Percentiles rank a stretch among this genome's conserved stretches.
phyloP scores from a whole-genome alignment of 345 rosid species.

The Syzygium aqueum region DNA sequence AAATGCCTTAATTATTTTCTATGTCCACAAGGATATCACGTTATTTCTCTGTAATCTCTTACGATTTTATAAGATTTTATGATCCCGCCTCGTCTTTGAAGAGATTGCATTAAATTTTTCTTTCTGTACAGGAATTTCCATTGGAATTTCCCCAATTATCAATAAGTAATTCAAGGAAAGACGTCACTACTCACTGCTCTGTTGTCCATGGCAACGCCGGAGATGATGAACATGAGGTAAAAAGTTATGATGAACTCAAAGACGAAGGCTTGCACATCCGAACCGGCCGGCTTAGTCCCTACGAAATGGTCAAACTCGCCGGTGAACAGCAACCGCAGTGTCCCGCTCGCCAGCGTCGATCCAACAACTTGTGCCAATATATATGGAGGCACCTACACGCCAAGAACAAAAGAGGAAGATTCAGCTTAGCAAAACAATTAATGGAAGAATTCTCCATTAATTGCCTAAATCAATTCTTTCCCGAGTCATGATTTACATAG shows the following conservation, averaged over 20 bases:
- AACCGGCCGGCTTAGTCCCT: conserved; percentile 66
- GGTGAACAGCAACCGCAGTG: conserved; percentile 47
- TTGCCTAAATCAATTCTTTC: not conserved
- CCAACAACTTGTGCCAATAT: conserved; percentile 59
- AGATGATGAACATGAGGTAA: conserved; percentile 72
- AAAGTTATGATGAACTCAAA: conserved; percentile 86
- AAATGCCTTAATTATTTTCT: too few species aligned
- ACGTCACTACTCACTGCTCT: conserved; percentile 54
- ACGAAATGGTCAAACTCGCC: conserved; percentile 49
- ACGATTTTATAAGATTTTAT: too few species aligned
- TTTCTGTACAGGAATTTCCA: too few species aligned
- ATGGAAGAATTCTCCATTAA: not conserved
- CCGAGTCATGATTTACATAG: too few species aligned
- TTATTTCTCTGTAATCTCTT: too few species aligned
- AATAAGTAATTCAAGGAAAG: not conserved
- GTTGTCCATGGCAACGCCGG: conserved; percentile 78
- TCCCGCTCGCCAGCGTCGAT: conserved; percentile 65
- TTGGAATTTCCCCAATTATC: too few species aligned
- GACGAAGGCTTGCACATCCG: conserved; percentile 56
- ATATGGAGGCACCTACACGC: conserved; percentile 58
- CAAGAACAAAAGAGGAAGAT: not conserved
- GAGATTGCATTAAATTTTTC: too few species aligned
- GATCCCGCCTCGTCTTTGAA: too few species aligned
- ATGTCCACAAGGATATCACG: too few species aligned
- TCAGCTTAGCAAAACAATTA: not conserved